Base-by-base conservation (phyloP, 2,329 filamentous ascomycete species). In the Oidium heveae region DNA sequence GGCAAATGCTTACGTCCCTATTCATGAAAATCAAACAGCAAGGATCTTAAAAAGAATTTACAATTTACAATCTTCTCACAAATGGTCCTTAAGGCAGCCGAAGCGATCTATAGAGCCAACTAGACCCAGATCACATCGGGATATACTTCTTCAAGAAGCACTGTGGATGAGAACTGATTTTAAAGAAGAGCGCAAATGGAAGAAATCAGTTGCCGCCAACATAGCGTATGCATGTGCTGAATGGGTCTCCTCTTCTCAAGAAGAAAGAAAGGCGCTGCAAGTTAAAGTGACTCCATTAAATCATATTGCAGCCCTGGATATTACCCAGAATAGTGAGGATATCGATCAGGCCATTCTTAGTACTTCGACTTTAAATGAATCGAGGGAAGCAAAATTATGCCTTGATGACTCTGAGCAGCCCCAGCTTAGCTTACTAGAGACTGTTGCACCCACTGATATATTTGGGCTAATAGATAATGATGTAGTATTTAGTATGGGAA, bases 121-220 rank as follows among this genome's bases (percentile, higher is more conserved):
- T 4, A 77, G 86, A 39, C 82, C 81, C 18, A 74, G 77, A 0
- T 80, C 82, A 1, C 89, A 96, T 61, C 85, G 82, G 76, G 91
- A 98, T 68, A 75, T 89, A 54, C 67, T 96, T 55, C 70, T 98
- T 34, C 77, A 87, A 60, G 88, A 98, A 69, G 86, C 89, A 76
- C 94, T 88, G 66, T 96, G 89, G 89, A 93, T 98, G 86, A 79
- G 88, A 53, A 95, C 87, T 1, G 91, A 98, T 67, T 96, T 95
- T 63, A 77, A 84, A 53, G 86, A 95, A 67, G 91, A 96, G 66
- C 74, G 86, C 43, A 94, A 94, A 65, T 94, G 88, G 87, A 96
- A 95, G 68, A 80, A 79, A 63, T 77, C 83, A 2, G 76, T 82
- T 37, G 88, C 88, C 5, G 82, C 81, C 56, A 86, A 81, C 56